Evolutionary conservation across 805 yeast species (phyloP).

Genomic region (Torulaspora delbrueckii): DNA sequence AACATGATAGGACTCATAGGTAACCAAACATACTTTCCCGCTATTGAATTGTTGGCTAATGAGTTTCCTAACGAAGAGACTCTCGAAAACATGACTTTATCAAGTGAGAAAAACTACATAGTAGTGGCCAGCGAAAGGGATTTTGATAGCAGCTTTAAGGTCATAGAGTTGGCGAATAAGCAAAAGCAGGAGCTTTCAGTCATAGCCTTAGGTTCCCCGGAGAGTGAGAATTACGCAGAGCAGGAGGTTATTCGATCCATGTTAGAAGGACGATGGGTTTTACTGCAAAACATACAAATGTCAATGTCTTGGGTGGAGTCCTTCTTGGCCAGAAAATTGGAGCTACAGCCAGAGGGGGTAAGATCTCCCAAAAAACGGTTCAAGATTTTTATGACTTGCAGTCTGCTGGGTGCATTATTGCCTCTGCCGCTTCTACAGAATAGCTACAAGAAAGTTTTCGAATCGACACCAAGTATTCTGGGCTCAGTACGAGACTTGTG

Average conservation of each 20-base stretch:
- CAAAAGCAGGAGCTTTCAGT: constrained; percentile 32
- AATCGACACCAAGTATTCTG: constrained; percentile 50
- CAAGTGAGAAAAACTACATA: constrained; percentile 26
- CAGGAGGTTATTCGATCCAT: constrained; percentile 45
- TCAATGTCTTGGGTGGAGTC: constrained; percentile 57
- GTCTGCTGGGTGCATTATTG: constrained; percentile 46
- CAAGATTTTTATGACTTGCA: constrained; percentile 63
- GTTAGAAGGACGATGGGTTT: constrained; percentile 58
- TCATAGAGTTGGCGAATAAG: constrained; percentile 43
- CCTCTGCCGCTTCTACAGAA: constrained; percentile 51
- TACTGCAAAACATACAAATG: constrained; percentile 78
- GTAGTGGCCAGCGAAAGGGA: constrained; percentile 57
- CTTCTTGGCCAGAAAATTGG: constrained; percentile 43
- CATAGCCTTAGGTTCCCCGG: constrained; percentile 72
- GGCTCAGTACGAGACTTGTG: constrained; percentile 19
- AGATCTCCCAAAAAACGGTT: constrained; percentile 6
- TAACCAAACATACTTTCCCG: constrained; percentile 14
- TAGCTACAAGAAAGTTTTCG: constrained; percentile 50
- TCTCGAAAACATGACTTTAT: constrained; percentile 3
- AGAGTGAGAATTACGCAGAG: constrained; percentile 55
- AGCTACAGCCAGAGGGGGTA: constrained; percentile 27
- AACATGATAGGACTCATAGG: neutral
- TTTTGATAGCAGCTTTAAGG: constrained; percentile 57
- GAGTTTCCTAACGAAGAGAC: constrained; percentile 1
- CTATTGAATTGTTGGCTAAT: constrained; percentile 6